Evolutionary conservation across 1,284 basidiomycete genomes (phyloP).

Genomic region (Microbotryum intermedium): DNA sequence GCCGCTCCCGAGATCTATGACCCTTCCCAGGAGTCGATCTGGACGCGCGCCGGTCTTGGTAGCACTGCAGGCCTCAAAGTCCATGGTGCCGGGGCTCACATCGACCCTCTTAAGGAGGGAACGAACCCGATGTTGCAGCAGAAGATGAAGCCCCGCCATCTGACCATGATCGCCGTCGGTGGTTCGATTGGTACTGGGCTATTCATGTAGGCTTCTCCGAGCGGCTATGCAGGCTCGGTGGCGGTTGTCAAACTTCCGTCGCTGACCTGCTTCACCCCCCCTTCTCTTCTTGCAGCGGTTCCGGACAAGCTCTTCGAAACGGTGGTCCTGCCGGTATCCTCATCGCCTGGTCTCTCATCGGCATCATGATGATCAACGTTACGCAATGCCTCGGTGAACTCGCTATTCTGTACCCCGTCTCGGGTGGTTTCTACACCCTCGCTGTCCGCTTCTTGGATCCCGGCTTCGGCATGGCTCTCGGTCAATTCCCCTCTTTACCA

Average conservation of each 20-base stretch:
- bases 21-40: constrained; percentile 39
- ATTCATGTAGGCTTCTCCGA: constrained; percentile 10
- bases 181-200: constrained; percentile 48
- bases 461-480: constrained; percentile 36
- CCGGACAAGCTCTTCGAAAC: constrained; percentile 41
- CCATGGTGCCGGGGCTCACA: constrained; percentile 32
- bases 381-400: constrained; percentile 39
- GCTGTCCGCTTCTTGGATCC: constrained; percentile 35
- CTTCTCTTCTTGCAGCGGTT: constrained; percentile 43
- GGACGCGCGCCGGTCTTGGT: constrained; percentile 42
- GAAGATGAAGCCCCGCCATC: constrained; percentile 38
- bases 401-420: constrained; percentile 42
- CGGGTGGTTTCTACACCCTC: constrained; percentile 44
- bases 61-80: constrained; percentile 35
- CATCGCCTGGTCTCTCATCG: constrained; percentile 36
- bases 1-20: constrained; percentile 37
- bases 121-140: constrained; percentile 41
- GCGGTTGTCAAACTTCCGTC: background rate
- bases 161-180: constrained; percentile 43
- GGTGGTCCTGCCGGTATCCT: constrained; percentile 44
- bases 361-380: constrained; percentile 35
- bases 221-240: too few species aligned
- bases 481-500: constrained; percentile 11
- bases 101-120: constrained; percentile 19
- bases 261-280: background rate